Conservation (phyloP, 331 rosid genomes). For the Quercus tomentella region DNA sequence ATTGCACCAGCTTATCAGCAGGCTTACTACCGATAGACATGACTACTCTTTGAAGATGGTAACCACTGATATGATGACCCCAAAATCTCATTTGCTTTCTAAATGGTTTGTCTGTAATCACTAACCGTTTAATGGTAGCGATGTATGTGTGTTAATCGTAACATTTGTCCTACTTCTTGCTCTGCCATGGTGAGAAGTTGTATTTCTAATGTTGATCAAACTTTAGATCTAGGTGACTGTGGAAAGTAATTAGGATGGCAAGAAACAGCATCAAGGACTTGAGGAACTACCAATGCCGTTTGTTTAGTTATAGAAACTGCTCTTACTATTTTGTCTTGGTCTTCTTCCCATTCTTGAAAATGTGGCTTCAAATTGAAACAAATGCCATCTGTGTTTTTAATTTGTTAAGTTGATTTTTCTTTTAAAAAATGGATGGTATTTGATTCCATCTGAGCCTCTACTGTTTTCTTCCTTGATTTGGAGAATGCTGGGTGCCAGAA, state of each 20-base stretch:
- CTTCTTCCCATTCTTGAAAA: conserved; percentile 3
- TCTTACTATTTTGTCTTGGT: conserved; percentile 30
- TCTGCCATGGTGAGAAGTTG: conserved; percentile 66
- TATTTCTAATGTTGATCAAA: conserved; percentile 87
- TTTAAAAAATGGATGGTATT: conserved; percentile 4
- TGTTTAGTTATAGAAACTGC: conserved; percentile 56
- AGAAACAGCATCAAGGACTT: conserved; percentile 50
- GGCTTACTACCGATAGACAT: conserved; percentile 99
- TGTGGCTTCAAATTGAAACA: not conserved
- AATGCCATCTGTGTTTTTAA: conserved; percentile 2
- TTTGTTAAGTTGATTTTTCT: not conserved
- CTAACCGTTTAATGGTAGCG: conserved; percentile 99
- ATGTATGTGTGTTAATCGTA: conserved; percentile 90
- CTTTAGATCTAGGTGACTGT: conserved; percentile 89
- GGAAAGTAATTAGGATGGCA: conserved; percentile 92
- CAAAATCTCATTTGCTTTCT: conserved; percentile 63
- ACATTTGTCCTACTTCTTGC: conserved; percentile 75
- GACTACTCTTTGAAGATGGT: conserved; percentile 76
- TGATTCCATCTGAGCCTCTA: conserved; percentile 1
- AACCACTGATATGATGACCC: conserved; percentile 97
- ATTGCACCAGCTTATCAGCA: conserved; percentile 97
- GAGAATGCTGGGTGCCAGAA: not conserved
- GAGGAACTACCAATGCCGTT: conserved; percentile 38
- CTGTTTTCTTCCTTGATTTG: not conserved
- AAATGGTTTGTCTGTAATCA: conserved; percentile 85